Conservation (phyloP, 805 yeast species). For the Cephaloascus fragrans region DNA sequence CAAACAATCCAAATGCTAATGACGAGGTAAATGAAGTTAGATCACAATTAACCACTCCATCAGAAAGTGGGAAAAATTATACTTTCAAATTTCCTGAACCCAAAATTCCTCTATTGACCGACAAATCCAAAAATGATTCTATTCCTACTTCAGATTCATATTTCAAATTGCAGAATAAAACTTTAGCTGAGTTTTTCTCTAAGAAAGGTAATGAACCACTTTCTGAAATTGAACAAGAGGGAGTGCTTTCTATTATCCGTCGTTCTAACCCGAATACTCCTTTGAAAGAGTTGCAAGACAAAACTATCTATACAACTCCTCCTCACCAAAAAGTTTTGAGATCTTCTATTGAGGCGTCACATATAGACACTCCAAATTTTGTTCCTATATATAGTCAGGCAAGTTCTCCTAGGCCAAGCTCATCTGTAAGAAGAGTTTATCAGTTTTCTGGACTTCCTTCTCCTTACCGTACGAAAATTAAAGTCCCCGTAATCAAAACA, state of each 20-base stretch:
- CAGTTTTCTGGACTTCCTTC: slow-evolving; percentile 34
- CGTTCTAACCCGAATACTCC: slow-evolving; percentile 3
- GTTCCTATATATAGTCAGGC: neutral
- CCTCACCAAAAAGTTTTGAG: neutral
- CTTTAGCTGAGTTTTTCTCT: slow-evolving; percentile 60
- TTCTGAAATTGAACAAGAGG: slow-evolving; percentile 68
- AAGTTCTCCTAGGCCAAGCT: slow-evolving; percentile 5
- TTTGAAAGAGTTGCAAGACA: neutral
- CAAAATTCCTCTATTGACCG: neutral
- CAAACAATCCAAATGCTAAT: neutral
- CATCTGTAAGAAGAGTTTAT: slow-evolving; percentile 30
- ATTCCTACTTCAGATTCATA: neutral
- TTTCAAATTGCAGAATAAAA: slow-evolving; percentile 26
- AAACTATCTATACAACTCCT: neutral
- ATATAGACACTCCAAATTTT: neutral
- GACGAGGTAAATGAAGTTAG: too few species aligned
- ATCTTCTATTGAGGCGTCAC: neutral
- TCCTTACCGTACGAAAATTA: slow-evolving; percentile 15
- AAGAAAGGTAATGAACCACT: slow-evolving; percentile 69
- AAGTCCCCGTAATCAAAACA: neutral
- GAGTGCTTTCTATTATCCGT: slow-evolving; percentile 54
- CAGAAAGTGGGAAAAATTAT: too few species aligned
- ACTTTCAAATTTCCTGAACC: neutral
- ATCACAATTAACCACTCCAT: too few species aligned
- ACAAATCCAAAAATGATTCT: neutral